Evolutionary conservation across 1,284 basidiomycete genomes (phyloP).

Genomic region (Ganoderma boninense): DNA sequence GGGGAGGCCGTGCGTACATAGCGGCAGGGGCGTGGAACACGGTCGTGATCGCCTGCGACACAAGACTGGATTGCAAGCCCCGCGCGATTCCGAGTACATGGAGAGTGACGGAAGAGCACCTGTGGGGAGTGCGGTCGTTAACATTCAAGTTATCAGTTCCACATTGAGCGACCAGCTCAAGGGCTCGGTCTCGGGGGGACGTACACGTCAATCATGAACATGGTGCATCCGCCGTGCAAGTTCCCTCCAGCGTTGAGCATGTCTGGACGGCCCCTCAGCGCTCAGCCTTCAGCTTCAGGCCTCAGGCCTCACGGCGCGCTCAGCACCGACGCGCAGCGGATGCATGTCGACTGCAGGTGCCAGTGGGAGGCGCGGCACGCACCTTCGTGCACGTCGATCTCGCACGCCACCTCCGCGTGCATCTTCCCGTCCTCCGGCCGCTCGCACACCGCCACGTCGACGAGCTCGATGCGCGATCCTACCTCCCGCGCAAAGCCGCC

Average conservation of each 20-base stretch:
- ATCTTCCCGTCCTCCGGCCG: conserved; percentile 1
- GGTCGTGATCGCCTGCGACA: conserved; percentile 72
- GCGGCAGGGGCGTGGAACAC: conserved; percentile 70
- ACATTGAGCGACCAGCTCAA: no score
- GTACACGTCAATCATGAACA: conserved; percentile 12
- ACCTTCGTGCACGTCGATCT: conserved; percentile 7
- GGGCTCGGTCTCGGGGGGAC: neutral
- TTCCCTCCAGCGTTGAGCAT: conserved; percentile 8
- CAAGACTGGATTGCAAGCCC: conserved; percentile 67
- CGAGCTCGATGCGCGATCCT: neutral
- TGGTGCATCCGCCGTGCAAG: conserved; percentile 6
- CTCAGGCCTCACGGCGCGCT: no score
- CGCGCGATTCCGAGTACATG: conserved; percentile 64
- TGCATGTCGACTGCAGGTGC: no score
- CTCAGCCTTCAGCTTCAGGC: no score
- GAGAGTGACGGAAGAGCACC: conserved; percentile 68
- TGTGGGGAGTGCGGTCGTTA: conserved; percentile 37
- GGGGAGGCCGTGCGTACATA: conserved; percentile 43
- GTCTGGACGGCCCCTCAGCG: neutral
- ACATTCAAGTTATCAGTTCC: no score
- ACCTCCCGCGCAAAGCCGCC: neutral
- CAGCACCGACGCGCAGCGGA: no score
- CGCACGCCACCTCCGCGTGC: conserved; percentile 2
- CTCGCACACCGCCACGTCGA: neutral
- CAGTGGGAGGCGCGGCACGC: neutral